Conservation (phyloP, 1,139 yeast species). For the Saccharomyces hybrid region DNA sequence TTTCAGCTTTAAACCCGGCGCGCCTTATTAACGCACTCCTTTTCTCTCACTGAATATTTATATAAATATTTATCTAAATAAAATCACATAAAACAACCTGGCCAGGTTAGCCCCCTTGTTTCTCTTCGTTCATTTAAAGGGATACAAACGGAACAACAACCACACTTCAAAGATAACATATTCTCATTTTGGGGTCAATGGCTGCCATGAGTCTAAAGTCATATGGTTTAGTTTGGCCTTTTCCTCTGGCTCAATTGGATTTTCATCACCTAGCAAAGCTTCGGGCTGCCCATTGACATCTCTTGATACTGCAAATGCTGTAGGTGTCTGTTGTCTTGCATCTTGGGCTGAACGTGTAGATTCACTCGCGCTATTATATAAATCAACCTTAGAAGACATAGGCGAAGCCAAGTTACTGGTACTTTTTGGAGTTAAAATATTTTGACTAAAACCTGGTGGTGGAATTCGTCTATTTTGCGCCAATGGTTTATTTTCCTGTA, state of each 20-base stretch:
- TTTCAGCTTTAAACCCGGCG: not conserved
- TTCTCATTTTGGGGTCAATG: constrained; percentile 28
- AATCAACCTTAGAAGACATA: not conserved
- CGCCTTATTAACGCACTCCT: not conserved
- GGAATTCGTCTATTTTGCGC: constrained; percentile 24
- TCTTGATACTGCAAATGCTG: not conserved
- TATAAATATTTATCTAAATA: not conserved
- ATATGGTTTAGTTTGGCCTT: constrained; percentile 21
- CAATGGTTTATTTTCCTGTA: constrained; percentile 19
- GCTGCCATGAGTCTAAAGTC: constrained; percentile 51
- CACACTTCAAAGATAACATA: not conserved
- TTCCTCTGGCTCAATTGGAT: constrained; percentile 20
- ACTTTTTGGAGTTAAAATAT: constrained; percentile 24
- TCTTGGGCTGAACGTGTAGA: not conserved
- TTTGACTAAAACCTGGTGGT: constrained; percentile 27
- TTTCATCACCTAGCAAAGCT: constrained; percentile 5
- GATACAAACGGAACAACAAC: not conserved
- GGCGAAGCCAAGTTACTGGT: constrained; percentile 8
- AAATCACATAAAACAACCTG: not conserved
- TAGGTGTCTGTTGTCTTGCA: not conserved
- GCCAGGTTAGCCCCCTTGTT: not conserved
- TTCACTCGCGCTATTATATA: not conserved
- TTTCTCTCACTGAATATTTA: not conserved
- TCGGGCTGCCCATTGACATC: constrained; percentile 1
- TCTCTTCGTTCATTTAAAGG: not conserved